Conservation (phyloP, 1,284 basidiomycete species). For the Sporisorium graminicola region DNA sequence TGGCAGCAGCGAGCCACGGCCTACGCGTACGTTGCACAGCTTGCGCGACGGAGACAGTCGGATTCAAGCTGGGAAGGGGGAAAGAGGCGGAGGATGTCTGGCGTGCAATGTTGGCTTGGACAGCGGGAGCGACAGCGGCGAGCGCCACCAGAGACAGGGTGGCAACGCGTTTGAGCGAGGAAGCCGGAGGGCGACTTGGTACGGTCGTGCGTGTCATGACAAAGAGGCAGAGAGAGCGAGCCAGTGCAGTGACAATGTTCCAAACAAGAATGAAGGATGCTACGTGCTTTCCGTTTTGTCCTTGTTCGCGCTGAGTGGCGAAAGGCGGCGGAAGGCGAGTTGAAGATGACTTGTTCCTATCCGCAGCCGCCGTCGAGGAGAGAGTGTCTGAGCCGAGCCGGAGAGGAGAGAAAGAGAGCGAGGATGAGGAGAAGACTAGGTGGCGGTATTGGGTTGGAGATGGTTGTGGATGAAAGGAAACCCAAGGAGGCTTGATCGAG, state of each 20-base stretch:
- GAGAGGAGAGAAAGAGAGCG: not conserved
- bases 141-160: constrained; percentile 30
- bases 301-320: not conserved
- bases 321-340: too few species aligned
- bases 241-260: not conserved
- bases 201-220: constrained; percentile 16
- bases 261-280: not conserved
- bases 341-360: too few species aligned
- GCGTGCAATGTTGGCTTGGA: constrained; percentile 7
- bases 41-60: constrained; percentile 29
- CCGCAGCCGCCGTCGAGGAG: not conserved
- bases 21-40: constrained; percentile 30
- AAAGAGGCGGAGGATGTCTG: not conserved
- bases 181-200: not conserved
- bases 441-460: not conserved
- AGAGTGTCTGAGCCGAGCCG: not conserved
- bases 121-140: constrained; percentile 13
- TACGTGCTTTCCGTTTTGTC: not conserved
- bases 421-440: too few species aligned
- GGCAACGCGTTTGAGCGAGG: constrained; percentile 23
- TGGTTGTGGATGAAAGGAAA: not conserved
- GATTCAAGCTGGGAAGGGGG: constrained; percentile 15
- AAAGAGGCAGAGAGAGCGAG: not conserved
- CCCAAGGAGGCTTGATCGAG: not conserved
- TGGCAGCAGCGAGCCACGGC: constrained; percentile 38